Evolutionary conservation across 179 eudicot genomes (phyloP), one percentile per base, ranked within the genome.

Genomic region (Camellia oleifera): DNA sequence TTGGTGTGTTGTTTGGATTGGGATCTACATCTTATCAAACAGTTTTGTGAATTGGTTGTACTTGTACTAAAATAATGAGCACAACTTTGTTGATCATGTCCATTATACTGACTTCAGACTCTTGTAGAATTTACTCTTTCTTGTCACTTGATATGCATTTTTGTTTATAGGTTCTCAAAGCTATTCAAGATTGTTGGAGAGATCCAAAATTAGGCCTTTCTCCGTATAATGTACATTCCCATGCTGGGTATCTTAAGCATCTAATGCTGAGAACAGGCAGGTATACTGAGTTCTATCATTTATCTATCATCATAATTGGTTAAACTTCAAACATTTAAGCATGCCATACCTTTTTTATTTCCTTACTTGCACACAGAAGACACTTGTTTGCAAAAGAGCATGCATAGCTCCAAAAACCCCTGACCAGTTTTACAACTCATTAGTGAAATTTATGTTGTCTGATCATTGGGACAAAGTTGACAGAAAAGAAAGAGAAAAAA

Each of bases 231-330:
- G 94, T 89, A 78, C 92, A 88, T 83, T 81, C 93, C 18, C 98
- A 93, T 88, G 86, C 77, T 79, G 98, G 98, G 71, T 93, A 93
- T 86, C 84, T 95, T 81, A 95, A 93, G 92, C 97, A 92, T 85
- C 87, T 95, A 77, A 89, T 91, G 89, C 84, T 95, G 61, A 88
- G 98, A 92, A 84, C 86, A 72, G 98, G 98, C 87, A 93, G 97
- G 98, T 95, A 91, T 60, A 66, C 26, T 70, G 78, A 18, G 23
- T 48, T 71, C 56, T 81, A 48, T 73, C 45, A 8, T 44, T 58
- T 75, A 62, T 67, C 45, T 15, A n/a, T n/a, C 8, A 13, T 77
- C 32, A 18, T 71, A 17, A 46, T 56, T 23, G 40, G 62, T 8
- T 77, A 26, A 32, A 65, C 11, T 72, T 9, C 40, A 57, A 13